Base-by-base conservation (phyloP, 192 early-diverging fungal species). In the Backusella australiensis region DNA sequence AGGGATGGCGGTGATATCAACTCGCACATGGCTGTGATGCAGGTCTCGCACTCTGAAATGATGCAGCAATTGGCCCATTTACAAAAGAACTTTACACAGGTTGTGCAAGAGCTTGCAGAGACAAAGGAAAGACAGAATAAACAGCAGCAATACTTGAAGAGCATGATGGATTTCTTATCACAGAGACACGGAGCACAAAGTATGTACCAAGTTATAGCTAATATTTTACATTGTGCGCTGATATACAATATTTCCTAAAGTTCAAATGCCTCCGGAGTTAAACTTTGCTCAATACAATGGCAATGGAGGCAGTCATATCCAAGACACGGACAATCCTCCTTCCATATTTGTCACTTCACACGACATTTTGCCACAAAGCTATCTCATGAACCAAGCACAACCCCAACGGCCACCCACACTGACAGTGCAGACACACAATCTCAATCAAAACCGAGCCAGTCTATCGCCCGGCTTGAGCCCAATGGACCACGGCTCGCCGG, bases 1-100 rank as follows among this genome's bases (percentile, higher is more conserved):
- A 83, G 92, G 63, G 93, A 93, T 75, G 88, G 90, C 1, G 90
- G 90, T 34, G 94, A 96, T 80, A 71, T 96, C 46, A 85, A 90
- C 46, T 87, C 86, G 2, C 93, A 94, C 77, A 86, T 94, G 80
- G 86, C 93, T 35, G 88, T 94, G 85, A 82, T 95, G 70, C 92
- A 94, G 82, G 87, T 92, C 19, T 85, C 89, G 19, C 94, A 96
- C 76, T 84, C 86, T 26, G 92, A 93, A 53, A 83, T 95, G 52
- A 78, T 89, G 44, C 91, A 92, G 82, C 90, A 93, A 74, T 84
- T 95, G 49, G 81, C 85, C 23, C 88, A 89, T 65, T 81, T 96
- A 26, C 91, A 94, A 78, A 91, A 92, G 71, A 89, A 88, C 66
- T 91, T 93, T 78, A 80, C 82, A 9, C 89, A 93, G 71, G 87